phyloP scores from a whole-genome alignment of 2,329 filamentous ascomycete species.

The Clonostachys byssicola region DNA sequence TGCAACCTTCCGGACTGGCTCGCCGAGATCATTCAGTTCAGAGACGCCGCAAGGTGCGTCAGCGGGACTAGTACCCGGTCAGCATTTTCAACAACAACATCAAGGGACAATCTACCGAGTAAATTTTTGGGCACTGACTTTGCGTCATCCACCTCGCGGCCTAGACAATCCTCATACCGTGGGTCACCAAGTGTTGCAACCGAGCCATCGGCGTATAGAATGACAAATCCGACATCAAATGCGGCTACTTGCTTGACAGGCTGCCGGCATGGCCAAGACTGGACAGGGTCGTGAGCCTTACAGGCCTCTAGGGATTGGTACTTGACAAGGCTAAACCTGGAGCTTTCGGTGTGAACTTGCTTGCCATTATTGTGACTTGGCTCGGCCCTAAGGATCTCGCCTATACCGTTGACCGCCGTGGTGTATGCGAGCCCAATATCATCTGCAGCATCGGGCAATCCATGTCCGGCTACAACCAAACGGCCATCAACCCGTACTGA shows the following conservation, averaged over 20 bases:
- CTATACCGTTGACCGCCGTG: conserved; percentile 8
- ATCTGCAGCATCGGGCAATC: conserved; percentile 3
- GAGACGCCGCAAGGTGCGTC: conserved; percentile 31
- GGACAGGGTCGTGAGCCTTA: background rate
- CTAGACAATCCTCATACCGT: conserved; percentile 53
- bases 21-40: conserved; percentile 44
- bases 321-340: background rate
- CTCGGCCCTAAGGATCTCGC: conserved; percentile 6
- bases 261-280: conserved; percentile 13
- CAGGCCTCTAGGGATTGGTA: background rate
- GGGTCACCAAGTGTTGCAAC: conserved; percentile 54
- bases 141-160: conserved; percentile 33
- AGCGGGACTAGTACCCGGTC: conserved; percentile 31
- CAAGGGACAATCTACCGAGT: conserved; percentile 16
- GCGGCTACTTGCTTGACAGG: conserved; percentile 34
- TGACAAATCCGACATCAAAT: conserved; percentile 44
- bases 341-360: no score
- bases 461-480: conserved; percentile 12
- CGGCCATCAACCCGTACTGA: conserved; percentile 3
- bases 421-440: conserved; percentile 1
- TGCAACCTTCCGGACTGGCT: conserved; percentile 47
- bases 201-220: conserved; percentile 34
- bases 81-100: conserved; percentile 1
- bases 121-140: background rate
- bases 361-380: background rate